Conservation (phyloP, 2,329 filamentous ascomycete genomes). For the Curvularia hawaiiensis region DNA sequence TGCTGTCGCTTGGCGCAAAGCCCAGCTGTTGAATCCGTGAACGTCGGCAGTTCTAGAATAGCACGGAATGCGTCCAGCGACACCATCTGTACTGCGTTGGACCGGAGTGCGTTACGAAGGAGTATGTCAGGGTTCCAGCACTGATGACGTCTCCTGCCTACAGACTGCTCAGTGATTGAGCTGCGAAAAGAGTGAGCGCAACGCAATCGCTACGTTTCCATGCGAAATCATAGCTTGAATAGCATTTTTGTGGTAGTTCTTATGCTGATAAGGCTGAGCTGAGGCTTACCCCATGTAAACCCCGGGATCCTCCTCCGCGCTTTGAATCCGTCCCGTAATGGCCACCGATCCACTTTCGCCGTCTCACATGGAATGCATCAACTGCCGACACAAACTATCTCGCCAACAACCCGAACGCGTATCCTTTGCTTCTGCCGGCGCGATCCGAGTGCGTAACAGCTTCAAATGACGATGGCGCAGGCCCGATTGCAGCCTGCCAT, state of each 20-base stretch:
- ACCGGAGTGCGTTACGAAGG: not conserved
- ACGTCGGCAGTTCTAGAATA: slow-evolving; percentile 26
- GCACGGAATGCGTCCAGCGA: slow-evolving; percentile 5
- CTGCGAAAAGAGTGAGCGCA: slow-evolving; percentile 6
- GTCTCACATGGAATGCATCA: slow-evolving; percentile 16
- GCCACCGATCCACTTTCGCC: slow-evolving; percentile 20
- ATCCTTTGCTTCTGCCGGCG: slow-evolving; percentile 14
- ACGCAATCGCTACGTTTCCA: slow-evolving; percentile 7
- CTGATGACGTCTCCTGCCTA: not conserved
- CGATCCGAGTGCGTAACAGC: slow-evolving; percentile 2
- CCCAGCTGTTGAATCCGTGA: slow-evolving; percentile 12
- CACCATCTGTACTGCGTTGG: not conserved
- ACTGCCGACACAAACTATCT: slow-evolving; percentile 24
- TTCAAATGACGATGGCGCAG: slow-evolving; percentile 1
- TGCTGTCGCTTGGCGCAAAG: slow-evolving; percentile 14
- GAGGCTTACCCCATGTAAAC: slow-evolving; percentile 14
- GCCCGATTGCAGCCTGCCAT: slow-evolving; percentile 7
- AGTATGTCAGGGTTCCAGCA: slow-evolving; percentile 7
- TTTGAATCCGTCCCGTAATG: slow-evolving; percentile 8
- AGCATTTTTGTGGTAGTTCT: slow-evolving; percentile 1
- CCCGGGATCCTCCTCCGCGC: slow-evolving; percentile 16
- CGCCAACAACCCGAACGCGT: slow-evolving; percentile 7
- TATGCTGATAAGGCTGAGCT: slow-evolving; percentile 11
- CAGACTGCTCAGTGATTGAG: slow-evolving; percentile 1
- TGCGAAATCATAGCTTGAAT: slow-evolving; percentile 8